Conservation (phyloP, 73 alveolate species). For the Tetrahymena elliotti region DNA sequence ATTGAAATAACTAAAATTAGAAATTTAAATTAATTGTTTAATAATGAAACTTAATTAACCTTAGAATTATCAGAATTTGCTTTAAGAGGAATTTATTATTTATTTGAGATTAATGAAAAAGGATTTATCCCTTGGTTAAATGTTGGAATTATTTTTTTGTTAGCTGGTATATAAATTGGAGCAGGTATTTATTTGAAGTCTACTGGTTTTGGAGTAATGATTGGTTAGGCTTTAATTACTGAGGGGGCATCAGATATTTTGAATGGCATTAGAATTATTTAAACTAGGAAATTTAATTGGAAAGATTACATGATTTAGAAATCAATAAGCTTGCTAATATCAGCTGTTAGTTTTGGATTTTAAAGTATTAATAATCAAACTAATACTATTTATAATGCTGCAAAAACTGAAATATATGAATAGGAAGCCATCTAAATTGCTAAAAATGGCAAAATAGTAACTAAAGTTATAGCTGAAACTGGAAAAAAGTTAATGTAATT, state of each 20-base stretch:
- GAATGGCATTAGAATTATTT: neutral
- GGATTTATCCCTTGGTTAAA: neutral
- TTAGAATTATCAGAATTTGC: neutral
- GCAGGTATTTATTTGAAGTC: neutral
- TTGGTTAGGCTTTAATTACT: neutral
- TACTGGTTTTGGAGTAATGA: neutral
- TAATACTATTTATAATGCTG: neutral
- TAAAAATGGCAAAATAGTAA: no score
- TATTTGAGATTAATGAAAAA: neutral
- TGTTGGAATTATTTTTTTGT: neutral
- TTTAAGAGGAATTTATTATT: conserved; percentile 2
- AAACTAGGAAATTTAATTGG: neutral
- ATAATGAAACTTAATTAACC: neutral
- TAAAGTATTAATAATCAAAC: no score
- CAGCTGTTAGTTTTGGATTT: neutral
- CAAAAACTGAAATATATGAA: neutral
- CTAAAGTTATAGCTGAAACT: neutral
- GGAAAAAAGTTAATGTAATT: no score
- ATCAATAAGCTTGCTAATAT: neutral
- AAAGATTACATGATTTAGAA: neutral
- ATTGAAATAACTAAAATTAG: neutral
- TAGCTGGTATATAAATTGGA: neutral
- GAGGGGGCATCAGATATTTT: neutral
- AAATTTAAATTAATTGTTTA: neutral
- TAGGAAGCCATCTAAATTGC: neutral